These are phyloP conservation scores for Boletus fagicola DNA, from an alignment of 768 basidiomycete species.

Conservation along the genomic window DNA sequence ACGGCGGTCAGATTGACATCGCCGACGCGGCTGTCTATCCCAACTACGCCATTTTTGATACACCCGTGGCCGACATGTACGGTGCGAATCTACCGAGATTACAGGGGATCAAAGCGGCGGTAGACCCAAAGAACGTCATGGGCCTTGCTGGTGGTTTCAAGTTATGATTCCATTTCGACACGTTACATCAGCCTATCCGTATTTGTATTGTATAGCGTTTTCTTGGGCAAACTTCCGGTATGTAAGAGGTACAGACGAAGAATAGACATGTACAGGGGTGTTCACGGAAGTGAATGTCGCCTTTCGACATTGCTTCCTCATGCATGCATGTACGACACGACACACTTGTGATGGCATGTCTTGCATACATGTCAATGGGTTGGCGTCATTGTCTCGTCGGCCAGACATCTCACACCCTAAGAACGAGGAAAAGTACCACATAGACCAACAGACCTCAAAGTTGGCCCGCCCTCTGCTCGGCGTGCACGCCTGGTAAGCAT, in stretches of 20 bases:
- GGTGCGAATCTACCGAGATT: conserved; percentile 41
- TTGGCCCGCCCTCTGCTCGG: neutral
- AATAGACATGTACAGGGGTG: neutral
- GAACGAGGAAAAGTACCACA: neutral
- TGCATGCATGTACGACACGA: neutral
- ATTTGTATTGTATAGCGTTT: neutral
- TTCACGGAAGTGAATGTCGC: neutral
- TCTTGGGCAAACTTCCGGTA: too few relatives aligned
- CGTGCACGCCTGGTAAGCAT: neutral
- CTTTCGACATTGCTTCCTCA: neutral
- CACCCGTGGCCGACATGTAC: conserved; percentile 47
- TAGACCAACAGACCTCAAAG: neutral
- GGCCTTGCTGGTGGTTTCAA: conserved; percentile 64
- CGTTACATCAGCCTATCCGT: neutral
- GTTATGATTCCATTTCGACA: conserved; percentile 25
- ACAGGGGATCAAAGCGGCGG: conserved; percentile 38
- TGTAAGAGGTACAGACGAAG: neutral
- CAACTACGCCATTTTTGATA: conserved; percentile 47
- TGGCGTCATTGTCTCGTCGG: neutral
- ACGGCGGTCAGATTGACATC: conserved; percentile 33
- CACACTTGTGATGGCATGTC: neutral
- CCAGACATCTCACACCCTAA: neutral
- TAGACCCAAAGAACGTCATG: conserved; percentile 61
- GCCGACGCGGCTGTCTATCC: conserved; percentile 43
- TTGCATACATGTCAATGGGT: neutral